Percentiles rank a stretch among this genome's conserved stretches.
phyloP scores from a whole-genome alignment of 2,329 filamentous ascomycete genomes.

The Monilinia vaccinii-corymbosi region DNA sequence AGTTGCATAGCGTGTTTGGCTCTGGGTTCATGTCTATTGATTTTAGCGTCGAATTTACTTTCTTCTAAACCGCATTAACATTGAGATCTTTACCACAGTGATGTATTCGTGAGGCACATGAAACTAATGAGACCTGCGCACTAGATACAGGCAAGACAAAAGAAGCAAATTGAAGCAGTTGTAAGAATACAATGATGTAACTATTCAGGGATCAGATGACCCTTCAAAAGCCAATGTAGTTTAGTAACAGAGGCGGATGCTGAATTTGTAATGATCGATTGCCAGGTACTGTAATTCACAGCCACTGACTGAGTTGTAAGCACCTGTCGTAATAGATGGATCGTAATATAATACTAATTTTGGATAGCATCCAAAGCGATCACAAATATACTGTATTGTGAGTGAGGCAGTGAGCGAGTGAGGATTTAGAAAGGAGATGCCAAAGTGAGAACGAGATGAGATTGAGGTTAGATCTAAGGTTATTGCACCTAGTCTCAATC shows the following conservation, averaged over 20 bases:
- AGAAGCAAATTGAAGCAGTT: neutral
- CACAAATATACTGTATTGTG: neutral
- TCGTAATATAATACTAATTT: neutral
- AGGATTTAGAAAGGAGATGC: no score
- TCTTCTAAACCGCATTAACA: neutral
- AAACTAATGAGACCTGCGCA: no score
- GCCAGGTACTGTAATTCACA: neutral
- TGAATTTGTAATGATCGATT: neutral
- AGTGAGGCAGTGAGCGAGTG: neutral
- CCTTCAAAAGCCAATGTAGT: neutral
- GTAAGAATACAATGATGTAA: neutral
- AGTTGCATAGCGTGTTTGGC: conserved; percentile 2
- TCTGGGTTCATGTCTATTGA: neutral
- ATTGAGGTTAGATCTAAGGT: neutral
- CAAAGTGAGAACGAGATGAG: neutral
- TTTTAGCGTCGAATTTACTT: neutral
- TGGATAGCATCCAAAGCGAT: neutral
- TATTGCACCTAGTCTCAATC: neutral
- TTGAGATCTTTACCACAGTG: neutral
- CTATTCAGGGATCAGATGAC: neutral
- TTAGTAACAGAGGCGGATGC: neutral
- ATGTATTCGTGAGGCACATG: neutral
- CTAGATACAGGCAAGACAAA: neutral
- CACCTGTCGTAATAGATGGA: neutral
- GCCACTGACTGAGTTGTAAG: neutral